These are phyloP conservation scores for Fremontodendron californicum DNA, from an alignment of 345 rosid species.

Conservation along the genomic window DNA sequence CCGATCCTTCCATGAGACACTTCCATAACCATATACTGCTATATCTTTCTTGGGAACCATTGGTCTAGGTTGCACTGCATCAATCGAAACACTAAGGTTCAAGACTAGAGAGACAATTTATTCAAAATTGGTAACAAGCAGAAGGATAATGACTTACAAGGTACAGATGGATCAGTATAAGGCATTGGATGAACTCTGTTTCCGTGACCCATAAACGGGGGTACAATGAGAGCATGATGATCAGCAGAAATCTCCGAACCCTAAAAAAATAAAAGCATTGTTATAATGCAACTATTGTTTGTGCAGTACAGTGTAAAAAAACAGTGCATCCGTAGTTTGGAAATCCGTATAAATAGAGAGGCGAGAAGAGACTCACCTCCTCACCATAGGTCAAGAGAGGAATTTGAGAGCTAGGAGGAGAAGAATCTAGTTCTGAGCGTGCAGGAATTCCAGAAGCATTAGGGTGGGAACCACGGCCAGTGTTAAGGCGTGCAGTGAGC, in stretches of 20 bases:
- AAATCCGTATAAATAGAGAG: not conserved
- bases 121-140: not conserved
- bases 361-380: constrained; percentile 47
- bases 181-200: constrained; percentile 66
- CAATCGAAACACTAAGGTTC: constrained; percentile 19
- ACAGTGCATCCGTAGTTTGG: not conserved
- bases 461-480: constrained; percentile 41
- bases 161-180: constrained; percentile 59
- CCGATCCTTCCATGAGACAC: constrained; percentile 93
- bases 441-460: constrained; percentile 36
- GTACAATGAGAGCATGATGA: constrained; percentile 80
- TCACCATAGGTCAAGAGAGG: constrained; percentile 89
- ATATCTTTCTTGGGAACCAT: constrained; percentile 90
- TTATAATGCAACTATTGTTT: not conserved
- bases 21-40: constrained; percentile 84
- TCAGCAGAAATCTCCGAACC: constrained; percentile 81
- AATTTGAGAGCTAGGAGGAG: constrained; percentile 61
- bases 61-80: constrained; percentile 74
- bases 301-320: not conserved
- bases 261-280: constrained; percentile 31
- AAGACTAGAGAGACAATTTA: not conserved
- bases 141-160: constrained; percentile 45
- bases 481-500: constrained; percentile 49
- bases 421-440: constrained; percentile 63
- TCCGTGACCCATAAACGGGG: constrained; percentile 68